Percentiles rank a stretch among this genome's conserved stretches.
phyloP scores from a whole-genome alignment of 306 rosid genomes.

The Trifolium dubium region DNA sequence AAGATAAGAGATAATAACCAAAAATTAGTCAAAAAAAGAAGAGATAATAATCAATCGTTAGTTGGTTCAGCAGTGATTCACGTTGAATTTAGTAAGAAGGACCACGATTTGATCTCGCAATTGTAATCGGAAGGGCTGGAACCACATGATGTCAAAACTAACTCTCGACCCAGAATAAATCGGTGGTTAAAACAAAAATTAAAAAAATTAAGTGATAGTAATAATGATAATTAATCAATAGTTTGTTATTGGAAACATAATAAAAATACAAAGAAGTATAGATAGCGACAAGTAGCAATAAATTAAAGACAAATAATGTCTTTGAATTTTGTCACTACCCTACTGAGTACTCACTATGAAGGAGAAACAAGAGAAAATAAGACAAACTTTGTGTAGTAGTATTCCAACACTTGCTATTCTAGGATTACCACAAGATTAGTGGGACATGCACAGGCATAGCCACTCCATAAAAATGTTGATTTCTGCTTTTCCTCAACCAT shows the following conservation, averaged over 20 bases:
- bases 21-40: too few relatives aligned
- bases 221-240: too few relatives aligned
- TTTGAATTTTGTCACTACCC: conserved; percentile 53
- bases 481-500: conserved; percentile 37
- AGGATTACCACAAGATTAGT: conserved; percentile 37
- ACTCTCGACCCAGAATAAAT: too few relatives aligned
- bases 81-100: too few relatives aligned
- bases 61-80: too few relatives aligned
- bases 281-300: conserved; percentile 46
- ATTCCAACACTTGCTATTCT: conserved; percentile 40
- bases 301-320: conserved; percentile 46
- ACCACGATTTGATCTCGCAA: too few relatives aligned
- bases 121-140: too few relatives aligned
- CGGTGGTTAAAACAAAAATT: too few relatives aligned
- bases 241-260: conserved; percentile 14
- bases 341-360: conserved; percentile 19
- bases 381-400: conserved; percentile 35
- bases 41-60: too few relatives aligned
- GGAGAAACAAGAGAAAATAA: conserved; percentile 34
- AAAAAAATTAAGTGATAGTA: too few relatives aligned
- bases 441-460: conserved; percentile 33
- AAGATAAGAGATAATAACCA: too few relatives aligned
- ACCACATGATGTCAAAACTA: too few relatives aligned
- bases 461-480: conserved; percentile 10
- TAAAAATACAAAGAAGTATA: conserved; percentile 42